Base-by-base conservation (phyloP, 2,329 filamentous ascomycete genomes). In the Aureobasidium sp. region DNA sequence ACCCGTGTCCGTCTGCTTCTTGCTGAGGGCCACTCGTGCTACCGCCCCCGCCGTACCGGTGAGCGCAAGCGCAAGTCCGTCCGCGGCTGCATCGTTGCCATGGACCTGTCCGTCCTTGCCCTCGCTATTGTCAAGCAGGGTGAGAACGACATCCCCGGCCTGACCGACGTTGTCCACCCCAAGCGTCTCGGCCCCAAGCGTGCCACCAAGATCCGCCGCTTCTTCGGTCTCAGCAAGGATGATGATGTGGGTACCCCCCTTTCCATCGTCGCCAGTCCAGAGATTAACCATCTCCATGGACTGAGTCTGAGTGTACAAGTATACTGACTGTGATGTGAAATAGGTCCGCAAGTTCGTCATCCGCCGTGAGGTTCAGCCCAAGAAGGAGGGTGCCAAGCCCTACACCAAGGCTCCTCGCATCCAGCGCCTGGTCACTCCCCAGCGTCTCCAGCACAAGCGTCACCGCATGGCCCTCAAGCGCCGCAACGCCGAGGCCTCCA, bases 361-460 rank as follows among this genome's bases (percentile, higher is more conserved):
- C 76, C 94, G 94, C 79, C 94, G 94, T 79, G 94, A 97, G 81
- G 87, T 99, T 75, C 87, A 91, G 83, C 90, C 91, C 78, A 96
- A 96, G 89, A 89, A 88, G 77, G 94, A 97, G 85, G 93, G 91
- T 82, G 95, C 94, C 84, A 89, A 90, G 83, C 82, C 92, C 74
- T 97, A 97, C 88, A 97, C 93, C 89, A 99, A 99, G 90, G 94
- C 94, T 74, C 94, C 94, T 80, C 95, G 93, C 86, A 99, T 99
- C 83, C 94, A 99, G 88, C 91, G 94, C 79, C 91, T 99, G 74
- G 91, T 99, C 74, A 99, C 94, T 76, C 94, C 94, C 79, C 94
- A 97, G 84, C 94, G 94, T 80, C 91, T 99, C 77, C 94, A 99
- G 87, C 94, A 96, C 89, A 99, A 97, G 90, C 91, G 94, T 76